Base-by-base conservation (phyloP, 192 early-diverging fungal species). In the Phlyctochytrium bullatum region DNA sequence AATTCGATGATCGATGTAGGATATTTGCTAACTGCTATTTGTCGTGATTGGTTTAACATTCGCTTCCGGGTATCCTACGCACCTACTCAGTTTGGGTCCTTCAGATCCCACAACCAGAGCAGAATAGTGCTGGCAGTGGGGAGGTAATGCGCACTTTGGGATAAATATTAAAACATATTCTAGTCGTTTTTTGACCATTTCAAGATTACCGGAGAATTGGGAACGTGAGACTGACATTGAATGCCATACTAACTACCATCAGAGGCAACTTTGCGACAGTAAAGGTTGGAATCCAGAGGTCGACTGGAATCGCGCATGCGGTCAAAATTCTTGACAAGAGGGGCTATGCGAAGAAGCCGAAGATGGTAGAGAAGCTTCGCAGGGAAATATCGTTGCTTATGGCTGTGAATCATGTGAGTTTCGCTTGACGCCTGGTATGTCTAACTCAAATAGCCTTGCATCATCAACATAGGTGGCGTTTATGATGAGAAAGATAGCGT, bases 221-320 rank as follows among this genome's bases (percentile, higher is more conserved):
- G 40, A 47, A 47, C 40, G 40, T 47, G 40, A 47, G 40, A 20
- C 6, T 47, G 40, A 47, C 20, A 47, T 47, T 47, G 40, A 47
- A 47, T 47, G 40, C 20, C 6, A n/a, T n/a, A n/a, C n/a, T n/a
- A n/a, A n/a, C n/a, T n/a, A n/a, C n/a, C 20, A 6, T 47, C 34
- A 73, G 65, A 28, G 91, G 91, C 25, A 86, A 88, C 28, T 92
- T 89, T 78, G 88, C 89, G 3, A 80, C 86, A 54, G 89, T 92
- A 40, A 67, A 80, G 29, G 73, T 83, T 32, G 91, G 80, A 1
- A 67, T 82, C 33, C 73, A 85, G 30, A 82, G 85, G 51, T 75
- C 79, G 35, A 83, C 88, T n/a, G 78, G 83, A 28, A 59, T 80
- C 36, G 75, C 77, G 58, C 71, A 85, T 58, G 91, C 91, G 0